A percentile compares a stretch with the other conserved stretches of the same genome.
Evolutionary conservation across 768 basidiomycete species (phyloP).

Genomic region (Leccinum olivaceopallidum): DNA sequence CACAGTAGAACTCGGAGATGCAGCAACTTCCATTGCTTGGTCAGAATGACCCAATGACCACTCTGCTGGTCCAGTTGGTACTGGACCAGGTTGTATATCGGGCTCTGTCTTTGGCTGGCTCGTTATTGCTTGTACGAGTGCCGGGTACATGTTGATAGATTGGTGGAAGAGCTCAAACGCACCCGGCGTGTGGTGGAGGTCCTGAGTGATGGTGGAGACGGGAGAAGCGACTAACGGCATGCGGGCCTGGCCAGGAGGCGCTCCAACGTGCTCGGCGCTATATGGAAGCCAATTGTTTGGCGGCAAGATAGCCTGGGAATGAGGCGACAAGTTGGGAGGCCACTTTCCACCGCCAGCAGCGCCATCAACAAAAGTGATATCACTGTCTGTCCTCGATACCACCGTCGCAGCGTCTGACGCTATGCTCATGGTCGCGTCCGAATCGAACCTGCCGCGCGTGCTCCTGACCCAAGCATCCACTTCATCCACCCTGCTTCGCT

Average conservation of each 20-base stretch:
- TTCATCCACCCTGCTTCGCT: constrained; percentile 15
- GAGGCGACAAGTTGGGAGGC: background rate
- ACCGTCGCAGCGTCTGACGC: constrained; percentile 11
- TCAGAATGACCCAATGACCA: background rate
- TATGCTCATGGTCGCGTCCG: constrained; percentile 8
- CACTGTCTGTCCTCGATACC: constrained; percentile 25
- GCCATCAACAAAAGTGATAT: constrained; percentile 26
- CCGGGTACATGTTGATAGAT: constrained; percentile 7
- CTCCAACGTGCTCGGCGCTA: background rate
- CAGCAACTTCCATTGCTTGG: background rate
- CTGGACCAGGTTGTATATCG: background rate
- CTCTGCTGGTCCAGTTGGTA: constrained; percentile 1
- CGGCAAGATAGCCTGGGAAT: background rate
- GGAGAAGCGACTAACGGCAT: constrained; percentile 7
- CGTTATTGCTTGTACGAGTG: background rate
- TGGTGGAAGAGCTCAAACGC: constrained; percentile 8
- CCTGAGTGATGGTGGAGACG: constrained; percentile 1
- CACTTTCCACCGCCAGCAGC: background rate
- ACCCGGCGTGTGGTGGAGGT: background rate
- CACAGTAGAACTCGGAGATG: background rate
- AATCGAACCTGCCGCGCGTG: constrained; percentile 19
- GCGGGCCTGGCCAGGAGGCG: background rate
- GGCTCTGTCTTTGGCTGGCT: background rate
- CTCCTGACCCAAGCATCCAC: constrained; percentile 15
- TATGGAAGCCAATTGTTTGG: background rate